Conservation (phyloP, 2,329 filamentous ascomycete species). For the Pleochaeta shiraiana region DNA sequence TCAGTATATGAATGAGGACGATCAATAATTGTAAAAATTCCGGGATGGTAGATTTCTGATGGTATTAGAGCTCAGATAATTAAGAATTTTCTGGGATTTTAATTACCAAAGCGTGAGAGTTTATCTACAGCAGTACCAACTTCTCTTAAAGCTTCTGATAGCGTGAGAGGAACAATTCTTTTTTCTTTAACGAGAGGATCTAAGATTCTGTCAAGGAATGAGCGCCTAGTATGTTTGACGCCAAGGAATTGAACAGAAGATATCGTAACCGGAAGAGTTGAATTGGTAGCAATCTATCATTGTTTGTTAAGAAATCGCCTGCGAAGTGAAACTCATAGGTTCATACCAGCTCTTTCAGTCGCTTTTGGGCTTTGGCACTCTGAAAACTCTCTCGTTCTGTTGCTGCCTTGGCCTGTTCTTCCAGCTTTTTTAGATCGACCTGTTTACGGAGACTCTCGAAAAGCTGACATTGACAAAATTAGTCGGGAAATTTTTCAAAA, state of each 20-base stretch:
- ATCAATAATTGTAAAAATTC: slow-evolving; percentile 65
- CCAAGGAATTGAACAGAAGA: slow-evolving; percentile 68
- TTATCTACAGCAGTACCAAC: slow-evolving; percentile 49
- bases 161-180: slow-evolving; percentile 45
- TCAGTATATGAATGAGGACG: slow-evolving; percentile 43
- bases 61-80: neutral
- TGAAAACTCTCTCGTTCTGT: slow-evolving; percentile 21
- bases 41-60: slow-evolving; percentile 66
- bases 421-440: slow-evolving; percentile 33
- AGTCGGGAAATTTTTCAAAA: slow-evolving; percentile 4
- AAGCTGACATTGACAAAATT: slow-evolving; percentile 23
- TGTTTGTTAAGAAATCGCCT: neutral
- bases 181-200: slow-evolving; percentile 52
- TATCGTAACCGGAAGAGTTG: slow-evolving; percentile 70
- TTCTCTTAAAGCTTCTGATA: slow-evolving; percentile 56
- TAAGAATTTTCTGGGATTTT: neutral
- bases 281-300: slow-evolving; percentile 52
- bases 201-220: slow-evolving; percentile 67
- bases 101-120: slow-evolving; percentile 55
- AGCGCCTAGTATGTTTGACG: slow-evolving; percentile 58
- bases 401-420: slow-evolving; percentile 36
- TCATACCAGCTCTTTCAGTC: slow-evolving; percentile 41
- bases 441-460: slow-evolving; percentile 36
- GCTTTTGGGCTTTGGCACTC: slow-evolving; percentile 29
- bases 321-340: neutral